Evolutionary conservation across 2,329 filamentous ascomycete species (phyloP), one percentile per base, ranked within the genome.

Genomic region (Elsinoe arachidis): DNA sequence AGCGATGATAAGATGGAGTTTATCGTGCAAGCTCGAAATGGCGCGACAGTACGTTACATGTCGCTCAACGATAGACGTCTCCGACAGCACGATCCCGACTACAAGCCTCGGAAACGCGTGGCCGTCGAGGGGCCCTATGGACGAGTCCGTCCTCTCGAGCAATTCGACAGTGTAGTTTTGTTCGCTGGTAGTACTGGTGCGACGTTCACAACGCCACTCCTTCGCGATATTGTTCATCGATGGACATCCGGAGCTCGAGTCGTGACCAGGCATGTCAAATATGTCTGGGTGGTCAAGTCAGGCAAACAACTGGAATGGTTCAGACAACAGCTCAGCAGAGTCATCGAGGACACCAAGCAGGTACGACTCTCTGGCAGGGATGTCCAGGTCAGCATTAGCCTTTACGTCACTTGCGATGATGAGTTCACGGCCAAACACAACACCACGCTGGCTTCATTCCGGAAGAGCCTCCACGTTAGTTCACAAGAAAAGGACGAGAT

Each of bases 101-200:
- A 56, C 9, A 55, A 55, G n/a, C 41, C 58, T 47, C 21, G 38
- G 41, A 56, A 33, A 26, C 54, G 49, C 37, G 53, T 61, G 6
- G 59, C 61, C 2, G 47, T 68, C 9, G 67, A 68, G 35, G 67
- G 67, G 7, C 65, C 66, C 0, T 68, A 68, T 57, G 66, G 67
- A 9, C 46, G 60, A 11, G 60, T 62, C 3, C 65, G 66, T 0
- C 58, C 63, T 1, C 68, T 84, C 14, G 73, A 75, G 19, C 81
- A 84, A 62, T 85, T 84, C 59, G 82, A 85, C 60, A 83, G 76
- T 56, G 74, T 84, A 1, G 70, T 85, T 0, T 67, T 86, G 0
- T 69, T 85, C 7, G 80, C 82, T 6, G 81, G 81, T 19, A 80
- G 80, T 15, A 83, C 79, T 46, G 83, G 83, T 1, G 78, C 78